A percentile compares a stretch with the other conserved stretches of the same genome.
These are phyloP conservation scores for Vitis cinerea DNA, from an alignment of 164 flowering plant genomes.

Conservation along the genomic window DNA sequence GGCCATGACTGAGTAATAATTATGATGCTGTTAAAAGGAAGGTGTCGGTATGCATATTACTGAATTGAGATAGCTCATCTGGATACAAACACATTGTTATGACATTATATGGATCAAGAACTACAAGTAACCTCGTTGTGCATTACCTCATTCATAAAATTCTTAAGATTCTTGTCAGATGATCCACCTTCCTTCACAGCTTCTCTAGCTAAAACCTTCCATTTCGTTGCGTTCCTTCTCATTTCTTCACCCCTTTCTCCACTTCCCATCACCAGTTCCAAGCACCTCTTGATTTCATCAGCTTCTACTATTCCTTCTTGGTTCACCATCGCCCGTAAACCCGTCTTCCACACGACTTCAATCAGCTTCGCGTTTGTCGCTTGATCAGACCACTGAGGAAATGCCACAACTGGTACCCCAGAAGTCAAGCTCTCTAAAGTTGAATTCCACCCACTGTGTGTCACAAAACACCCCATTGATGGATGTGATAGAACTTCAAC, in stretches of 20 bases:
- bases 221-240: constrained; percentile 25
- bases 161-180: constrained; percentile 21
- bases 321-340: constrained; percentile 26
- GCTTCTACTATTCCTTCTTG: constrained; percentile 24
- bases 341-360: constrained; percentile 38
- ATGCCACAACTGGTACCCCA: constrained; percentile 44
- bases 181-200: constrained; percentile 25
- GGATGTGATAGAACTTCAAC: constrained; percentile 34
- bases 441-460: constrained; percentile 54
- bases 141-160: constrained; percentile 19
- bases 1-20: no score
- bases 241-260: constrained; percentile 20
- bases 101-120: no score
- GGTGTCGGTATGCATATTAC: no score
- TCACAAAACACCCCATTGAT: constrained; percentile 45
- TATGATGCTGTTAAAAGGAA: no score
- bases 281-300: constrained; percentile 30
- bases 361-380: constrained; percentile 39
- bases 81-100: no score
- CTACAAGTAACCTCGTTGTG: no score
- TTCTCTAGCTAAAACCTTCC: constrained; percentile 26
- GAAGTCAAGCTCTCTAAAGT: constrained; percentile 30
- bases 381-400: constrained; percentile 44
- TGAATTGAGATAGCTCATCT: no score
- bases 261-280: constrained; percentile 32